Base-by-base conservation (phyloP, 371 early-diverging fungal species). In the Dichotomocladium elegans region DNA sequence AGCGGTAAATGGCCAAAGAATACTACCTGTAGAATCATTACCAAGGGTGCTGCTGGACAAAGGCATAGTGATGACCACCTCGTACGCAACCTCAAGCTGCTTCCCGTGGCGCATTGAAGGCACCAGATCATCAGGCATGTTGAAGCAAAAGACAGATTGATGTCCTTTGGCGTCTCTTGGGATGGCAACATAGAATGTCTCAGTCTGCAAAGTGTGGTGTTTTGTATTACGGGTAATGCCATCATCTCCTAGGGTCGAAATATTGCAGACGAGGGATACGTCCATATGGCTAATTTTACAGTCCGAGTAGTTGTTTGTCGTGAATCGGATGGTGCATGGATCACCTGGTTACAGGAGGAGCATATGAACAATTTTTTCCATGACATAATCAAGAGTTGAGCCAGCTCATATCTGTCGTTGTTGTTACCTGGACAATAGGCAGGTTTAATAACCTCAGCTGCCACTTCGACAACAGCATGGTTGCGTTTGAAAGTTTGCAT, bases 391-490 rank as follows among this genome's bases (percentile, higher is more conserved):
- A 37, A 37, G 21, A 15, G 21, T 3, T n/a, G 17, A 37, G 17
- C n/a, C n/a, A 17, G 37, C 37, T 9, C 17, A 37, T 37, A n/a
- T 25, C 6, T 15, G 27, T 19, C 17, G n/a, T 42, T 17, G 12
- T 41, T 27, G 19, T 55, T 65, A 73, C 74, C 75, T 51, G 75
- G 72, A 29, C 66, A 69, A 51, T 71, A 68, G 12, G 64, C 58
- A 1, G 75, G 60, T 33, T 69, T 65, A n/a, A 64, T 61, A 19
- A 71, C 27, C 37, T 66, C 64, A 14, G 64, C 72, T 19, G 50
- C 57, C 11, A 69, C 54, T 47, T 65, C 57, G 24, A 72, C 56
- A 19, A 48, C 44, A 9, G 56, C 51, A 29, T 60, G 34, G 35
- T 54, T 57, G 15, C 59, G 63, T 22, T 54, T 41, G 57, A 61